Base-by-base conservation (phyloP, 1,284 basidiomycete species). In the Thecaphora thlaspeos region DNA sequence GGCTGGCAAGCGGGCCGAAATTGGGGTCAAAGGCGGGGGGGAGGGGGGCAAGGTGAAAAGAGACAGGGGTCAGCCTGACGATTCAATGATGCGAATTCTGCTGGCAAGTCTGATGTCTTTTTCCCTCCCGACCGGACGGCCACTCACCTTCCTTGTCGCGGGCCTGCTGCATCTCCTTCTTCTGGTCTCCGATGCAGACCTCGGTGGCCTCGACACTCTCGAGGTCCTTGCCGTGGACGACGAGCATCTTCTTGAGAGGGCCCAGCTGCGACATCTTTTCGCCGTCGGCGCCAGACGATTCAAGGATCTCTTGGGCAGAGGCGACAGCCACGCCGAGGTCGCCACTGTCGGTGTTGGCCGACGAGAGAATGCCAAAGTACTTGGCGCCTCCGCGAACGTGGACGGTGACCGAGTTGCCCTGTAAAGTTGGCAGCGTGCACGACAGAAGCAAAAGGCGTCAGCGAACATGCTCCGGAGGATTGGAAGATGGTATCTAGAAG, bases 281-380 rank as follows among this genome's bases (percentile, higher is more conserved):
- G 19, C 17, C 21, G 5, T 34, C 45, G 23, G 51, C 48, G 10
- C 37, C 39, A n/a, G 46, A 51, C 47, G 39, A 49, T 12, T 42
- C 43, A 4, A 56, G 17, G 40, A 76, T 55, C 49, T 67, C 46
- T 41, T 75, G 75, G 3, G 58, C 71, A 2, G 63, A 61, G 2
- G 64, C 41, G 22, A 76, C 60, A 10, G 69, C 64, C 11, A 75
- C 57, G 12, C 64, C 67, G 11, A 70, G 49, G 38, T 70, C 70
- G 38, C 57, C 63, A 9, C 46, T 45, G 23, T 68, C 71, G 17
- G 61, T 58, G 42, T 58, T 54, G 28, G 70, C 70, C 12, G 61
- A 50, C 2, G 68, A 70, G 23, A 76, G 61, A 39, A 76, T 69
- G 23, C 75, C 75, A n/a, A 73, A 69, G 52, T 66, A 71, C 12